These are phyloP conservation scores for Centrapalus pauciflorus DNA, from an alignment of 129 eudicot genomes.

Conservation along the genomic window DNA sequence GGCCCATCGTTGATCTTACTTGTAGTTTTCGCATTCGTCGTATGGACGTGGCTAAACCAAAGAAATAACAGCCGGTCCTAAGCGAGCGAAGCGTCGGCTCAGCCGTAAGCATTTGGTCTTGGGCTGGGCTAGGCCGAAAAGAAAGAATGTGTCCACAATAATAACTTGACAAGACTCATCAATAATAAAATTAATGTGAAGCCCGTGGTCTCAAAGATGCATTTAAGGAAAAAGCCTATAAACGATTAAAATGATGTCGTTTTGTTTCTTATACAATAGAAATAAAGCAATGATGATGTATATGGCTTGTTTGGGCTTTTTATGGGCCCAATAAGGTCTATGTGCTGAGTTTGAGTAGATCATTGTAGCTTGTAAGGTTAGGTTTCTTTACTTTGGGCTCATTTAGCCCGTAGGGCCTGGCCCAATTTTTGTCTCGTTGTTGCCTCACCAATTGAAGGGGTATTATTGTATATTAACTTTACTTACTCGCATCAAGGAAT, in stretches of 20 bases:
- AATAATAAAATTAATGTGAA: constrained; percentile 10
- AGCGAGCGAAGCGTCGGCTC: not conserved
- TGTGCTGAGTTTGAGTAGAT: constrained; percentile 5
- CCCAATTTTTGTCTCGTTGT: not conserved
- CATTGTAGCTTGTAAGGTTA: constrained; percentile 4
- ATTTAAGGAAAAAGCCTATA: not conserved
- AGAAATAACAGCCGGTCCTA: constrained; percentile 14
- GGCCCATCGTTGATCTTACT: constrained; percentile 29
- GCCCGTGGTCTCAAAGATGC: not conserved
- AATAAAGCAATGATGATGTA: constrained; percentile 1
- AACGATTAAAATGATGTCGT: not conserved
- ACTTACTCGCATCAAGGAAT: not conserved
- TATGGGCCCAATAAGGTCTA: not conserved
- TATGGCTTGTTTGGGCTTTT: not conserved
- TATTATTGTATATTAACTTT: not conserved
- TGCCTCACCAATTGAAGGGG: not conserved
- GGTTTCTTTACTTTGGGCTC: not conserved
- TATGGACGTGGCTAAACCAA: constrained; percentile 38
- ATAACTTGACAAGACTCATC: constrained; percentile 21
- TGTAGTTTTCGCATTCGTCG: constrained; percentile 27
- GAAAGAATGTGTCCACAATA: not conserved
- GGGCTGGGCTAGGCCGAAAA: constrained; percentile 8
- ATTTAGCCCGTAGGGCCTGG: not conserved
- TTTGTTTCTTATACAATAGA: not conserved
- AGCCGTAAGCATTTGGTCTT: not conserved